Evolutionary conservation across 1,139 yeast species (phyloP).

Genomic region (Saccharomyces hybrid): DNA sequence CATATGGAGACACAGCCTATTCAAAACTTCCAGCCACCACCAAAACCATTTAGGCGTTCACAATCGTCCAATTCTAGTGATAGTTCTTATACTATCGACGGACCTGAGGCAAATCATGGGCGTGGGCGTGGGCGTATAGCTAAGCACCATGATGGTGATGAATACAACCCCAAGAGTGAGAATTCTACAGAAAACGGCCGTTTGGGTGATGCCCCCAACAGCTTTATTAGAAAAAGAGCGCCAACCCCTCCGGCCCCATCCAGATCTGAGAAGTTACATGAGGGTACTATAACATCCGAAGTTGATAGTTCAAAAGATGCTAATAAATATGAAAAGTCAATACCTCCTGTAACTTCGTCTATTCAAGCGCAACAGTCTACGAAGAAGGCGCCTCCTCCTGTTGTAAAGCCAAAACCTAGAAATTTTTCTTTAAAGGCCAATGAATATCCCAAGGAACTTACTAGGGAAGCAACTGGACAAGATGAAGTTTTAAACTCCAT

Average conservation of each 20-base stretch:
- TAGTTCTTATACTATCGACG: neutral
- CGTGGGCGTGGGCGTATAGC: neutral
- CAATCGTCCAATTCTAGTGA: neutral
- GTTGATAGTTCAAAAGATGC: neutral
- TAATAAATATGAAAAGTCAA: constrained; percentile 1
- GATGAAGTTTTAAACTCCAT: constrained; percentile 4
- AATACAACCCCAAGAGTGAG: neutral
- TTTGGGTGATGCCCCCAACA: no score
- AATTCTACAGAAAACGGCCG: neutral
- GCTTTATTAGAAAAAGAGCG: neutral
- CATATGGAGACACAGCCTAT: neutral
- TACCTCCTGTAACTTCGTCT: constrained; percentile 3
- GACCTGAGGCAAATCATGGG: neutral
- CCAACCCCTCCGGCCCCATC: constrained; percentile 1
- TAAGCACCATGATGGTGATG: neutral
- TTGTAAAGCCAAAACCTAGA: constrained; percentile 24
- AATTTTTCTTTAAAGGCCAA: constrained; percentile 6
- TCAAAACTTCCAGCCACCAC: constrained; percentile 18
- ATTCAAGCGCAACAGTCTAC: neutral
- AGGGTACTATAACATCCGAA: neutral
- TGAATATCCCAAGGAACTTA: constrained; percentile 1
- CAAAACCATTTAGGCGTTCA: constrained; percentile 11
- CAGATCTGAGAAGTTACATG: constrained; percentile 1
- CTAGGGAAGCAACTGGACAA: neutral
- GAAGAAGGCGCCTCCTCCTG: constrained; percentile 18